Base-by-base conservation (phyloP, 2,329 filamentous ascomycete species). In the Pseudogymnoascus sp. region DNA sequence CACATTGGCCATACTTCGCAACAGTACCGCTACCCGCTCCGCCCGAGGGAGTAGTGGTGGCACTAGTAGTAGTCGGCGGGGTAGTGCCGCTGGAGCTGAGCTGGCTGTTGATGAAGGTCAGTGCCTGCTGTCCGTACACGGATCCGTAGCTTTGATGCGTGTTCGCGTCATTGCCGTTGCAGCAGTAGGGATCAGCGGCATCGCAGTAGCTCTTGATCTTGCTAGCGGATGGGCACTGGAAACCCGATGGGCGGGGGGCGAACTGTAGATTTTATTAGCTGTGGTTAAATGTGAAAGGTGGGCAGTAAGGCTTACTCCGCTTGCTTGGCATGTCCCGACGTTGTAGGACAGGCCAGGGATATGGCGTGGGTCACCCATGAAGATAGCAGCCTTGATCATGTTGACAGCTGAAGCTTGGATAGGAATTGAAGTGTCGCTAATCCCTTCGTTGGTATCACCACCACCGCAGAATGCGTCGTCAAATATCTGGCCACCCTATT, bases 291-390 rank as follows among this genome's bases (percentile, higher is more conserved):
- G 8, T 6, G 24, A 26, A n/a, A n/a, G 10, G 8, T 33, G 16
- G 19, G 1, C 12, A 35, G 28, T 19, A 33, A 35, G 46, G 78
- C 82, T 77, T 81, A 87, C 84, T 26, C 85, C 85, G 65, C 78
- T 75, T 37, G 82, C 81, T 37, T 69, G 74, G 75, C 84, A 87
- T 7, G 83, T 87, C 24, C 85, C 85, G 59, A 86, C 82, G 60
- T 86, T 79, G 71, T 85, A 88, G 1, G 84, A 72, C 24, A 84
- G 75, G 2, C 84, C 84, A 5, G 75, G 72, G 6, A 79, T 75
- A 68, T 83, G 82, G 64, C 84, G 78, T 3, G 87, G 87, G 68
- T 86, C 81, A 6, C 86, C 86, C 80, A 88, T 83, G 71, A 87
- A 83, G 67, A 89, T 86, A 12, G 81, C 84, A 0, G 83, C 86